phyloP scores from a whole-genome alignment of 1,139 yeast species.

The Tardiomyces digboiensis region DNA sequence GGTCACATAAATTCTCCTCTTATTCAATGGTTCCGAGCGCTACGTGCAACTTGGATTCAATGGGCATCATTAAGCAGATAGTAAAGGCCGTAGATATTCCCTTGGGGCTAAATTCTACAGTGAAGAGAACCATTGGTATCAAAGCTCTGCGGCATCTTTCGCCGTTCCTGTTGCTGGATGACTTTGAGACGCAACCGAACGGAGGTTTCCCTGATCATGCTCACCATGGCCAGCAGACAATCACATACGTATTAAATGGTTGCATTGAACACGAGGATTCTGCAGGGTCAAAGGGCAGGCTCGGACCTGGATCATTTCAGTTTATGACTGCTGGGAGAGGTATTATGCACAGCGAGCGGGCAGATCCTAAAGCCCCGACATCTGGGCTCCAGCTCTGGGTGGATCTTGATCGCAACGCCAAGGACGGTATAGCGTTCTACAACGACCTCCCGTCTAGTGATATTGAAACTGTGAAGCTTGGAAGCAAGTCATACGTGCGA shows the following conservation, averaged over 20 bases:
- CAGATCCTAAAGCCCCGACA: conserved; percentile 31
- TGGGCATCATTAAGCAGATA: not conserved
- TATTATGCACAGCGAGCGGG: conserved; percentile 57
- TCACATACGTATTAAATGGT: conserved; percentile 58
- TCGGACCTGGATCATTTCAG: conserved; percentile 72
- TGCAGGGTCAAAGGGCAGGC: conserved; percentile 64
- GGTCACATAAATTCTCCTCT: too few species aligned
- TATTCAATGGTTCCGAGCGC: too few species aligned
- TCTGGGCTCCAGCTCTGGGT: conserved; percentile 66
- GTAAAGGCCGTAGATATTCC: conserved; percentile 56
- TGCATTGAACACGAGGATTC: conserved; percentile 83
- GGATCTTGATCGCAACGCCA: conserved; percentile 63
- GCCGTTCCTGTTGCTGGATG: conserved; percentile 75
- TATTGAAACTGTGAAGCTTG: conserved; percentile 62
- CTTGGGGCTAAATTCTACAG: conserved; percentile 85
- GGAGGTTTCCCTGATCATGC: conserved; percentile 86
- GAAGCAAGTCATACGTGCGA: conserved; percentile 56
- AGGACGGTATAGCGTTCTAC: conserved; percentile 65
- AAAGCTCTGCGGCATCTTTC: conserved; percentile 54
- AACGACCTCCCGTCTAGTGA: conserved; percentile 66
- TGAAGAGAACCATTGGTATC: conserved; percentile 69
- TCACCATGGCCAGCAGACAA: conserved; percentile 77
- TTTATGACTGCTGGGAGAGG: conserved; percentile 89
- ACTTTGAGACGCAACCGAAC: conserved; percentile 45
- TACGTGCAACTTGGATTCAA: too few species aligned